phyloP scores from a whole-genome alignment of 1,284 basidiomycete species.

The Polyporus tsugae region DNA sequence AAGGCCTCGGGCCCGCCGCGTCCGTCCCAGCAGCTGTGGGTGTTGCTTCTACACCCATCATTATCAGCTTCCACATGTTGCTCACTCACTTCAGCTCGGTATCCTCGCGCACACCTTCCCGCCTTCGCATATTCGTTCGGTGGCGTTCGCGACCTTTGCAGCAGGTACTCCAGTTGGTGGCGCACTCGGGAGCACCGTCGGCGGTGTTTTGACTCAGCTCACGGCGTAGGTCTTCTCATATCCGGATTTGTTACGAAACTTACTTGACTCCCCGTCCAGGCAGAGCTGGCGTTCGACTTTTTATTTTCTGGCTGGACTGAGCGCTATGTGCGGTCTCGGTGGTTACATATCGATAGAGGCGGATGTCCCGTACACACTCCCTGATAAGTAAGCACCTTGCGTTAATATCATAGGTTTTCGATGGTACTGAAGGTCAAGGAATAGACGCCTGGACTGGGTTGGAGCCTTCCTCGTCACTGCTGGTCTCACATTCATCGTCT shows the following conservation, averaged over 20 bases:
- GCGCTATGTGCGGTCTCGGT: constrained; percentile 47
- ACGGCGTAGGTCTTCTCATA: constrained; percentile 48
- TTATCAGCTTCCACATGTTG: not conserved
- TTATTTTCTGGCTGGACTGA: constrained; percentile 59
- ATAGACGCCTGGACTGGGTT: constrained; percentile 79
- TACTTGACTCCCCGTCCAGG: constrained; percentile 26
- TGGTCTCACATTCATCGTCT: constrained; percentile 82
- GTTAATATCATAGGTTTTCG: not conserved
- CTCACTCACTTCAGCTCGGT: constrained; percentile 52
- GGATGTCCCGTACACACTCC: constrained; percentile 52
- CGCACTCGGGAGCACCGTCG: constrained; percentile 71
- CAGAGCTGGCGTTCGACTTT: constrained; percentile 64
- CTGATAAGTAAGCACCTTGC: constrained; percentile 45
- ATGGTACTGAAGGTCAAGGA: too few relatives aligned
- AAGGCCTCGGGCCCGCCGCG: constrained; percentile 76
- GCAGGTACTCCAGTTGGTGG: constrained; percentile 85
- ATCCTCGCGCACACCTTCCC: constrained; percentile 82
- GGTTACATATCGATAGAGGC: constrained; percentile 55
- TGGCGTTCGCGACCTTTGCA: constrained; percentile 81
- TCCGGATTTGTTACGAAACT: not conserved
- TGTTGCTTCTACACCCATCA: not conserved
- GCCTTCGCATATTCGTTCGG: constrained; percentile 67
- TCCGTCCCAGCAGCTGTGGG: constrained; percentile 64
- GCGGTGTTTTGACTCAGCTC: constrained; percentile 76
- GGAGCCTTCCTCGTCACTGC: constrained; percentile 81